These are phyloP conservation scores for Fraxinus sp. DNA, from an alignment of 305 asterid genomes.

Conservation along the genomic window DNA sequence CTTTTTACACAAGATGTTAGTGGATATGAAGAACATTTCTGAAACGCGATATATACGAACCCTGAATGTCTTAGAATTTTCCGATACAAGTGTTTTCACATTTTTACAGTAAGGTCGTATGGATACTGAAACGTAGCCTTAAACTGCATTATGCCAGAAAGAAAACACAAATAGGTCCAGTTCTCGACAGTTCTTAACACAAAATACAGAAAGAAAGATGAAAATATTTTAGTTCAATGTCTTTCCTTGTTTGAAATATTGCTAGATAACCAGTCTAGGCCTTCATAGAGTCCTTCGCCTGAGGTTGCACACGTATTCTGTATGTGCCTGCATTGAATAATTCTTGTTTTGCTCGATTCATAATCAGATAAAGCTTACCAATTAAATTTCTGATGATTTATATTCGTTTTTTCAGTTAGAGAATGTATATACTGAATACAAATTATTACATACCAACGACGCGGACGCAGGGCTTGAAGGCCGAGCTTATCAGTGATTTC, in stretches of 20 bases:
- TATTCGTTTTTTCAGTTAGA: background rate
- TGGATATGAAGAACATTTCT: background rate
- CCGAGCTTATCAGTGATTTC: conserved; percentile 54
- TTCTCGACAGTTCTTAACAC: background rate
- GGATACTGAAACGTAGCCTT: background rate
- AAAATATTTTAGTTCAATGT: background rate
- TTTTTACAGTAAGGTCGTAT: background rate
- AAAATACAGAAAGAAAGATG: background rate
- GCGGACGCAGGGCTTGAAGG: conserved; percentile 39
- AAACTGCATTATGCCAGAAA: background rate
- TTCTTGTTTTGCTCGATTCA: background rate
- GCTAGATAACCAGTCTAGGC: conserved; percentile 49
- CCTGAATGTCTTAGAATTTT: background rate
- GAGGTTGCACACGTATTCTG: conserved; percentile 51
- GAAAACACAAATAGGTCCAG: background rate
- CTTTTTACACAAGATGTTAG: background rate
- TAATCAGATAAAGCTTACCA: background rate
- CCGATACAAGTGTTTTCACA: background rate
- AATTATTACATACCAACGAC: conserved; percentile 38
- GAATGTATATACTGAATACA: background rate
- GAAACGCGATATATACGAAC: background rate
- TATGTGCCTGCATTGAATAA: conserved; percentile 34
- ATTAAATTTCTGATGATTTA: background rate
- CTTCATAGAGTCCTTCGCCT: conserved; percentile 57
- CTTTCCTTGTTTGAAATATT: conserved; percentile 40